Evolutionary conservation across 2,329 filamentous ascomycete genomes (phyloP).

Genomic region (Aspergillus jensenii): DNA sequence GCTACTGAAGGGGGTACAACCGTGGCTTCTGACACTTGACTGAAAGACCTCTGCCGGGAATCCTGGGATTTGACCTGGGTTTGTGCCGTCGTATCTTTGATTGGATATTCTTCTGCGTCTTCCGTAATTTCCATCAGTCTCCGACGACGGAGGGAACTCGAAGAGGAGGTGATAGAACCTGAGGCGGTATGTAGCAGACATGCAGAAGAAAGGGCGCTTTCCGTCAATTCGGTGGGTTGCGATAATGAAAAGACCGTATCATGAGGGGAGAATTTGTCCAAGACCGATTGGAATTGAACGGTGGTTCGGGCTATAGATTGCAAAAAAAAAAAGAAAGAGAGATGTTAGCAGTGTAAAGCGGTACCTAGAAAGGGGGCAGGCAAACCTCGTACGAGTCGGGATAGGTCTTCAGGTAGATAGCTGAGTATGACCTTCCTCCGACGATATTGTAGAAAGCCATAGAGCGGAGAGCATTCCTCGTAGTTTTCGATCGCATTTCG

Average conservation of each 20-base stretch:
- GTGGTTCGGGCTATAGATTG: constrained; percentile 69
- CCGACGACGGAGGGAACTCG: constrained; percentile 72
- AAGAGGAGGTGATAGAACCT: constrained; percentile 80
- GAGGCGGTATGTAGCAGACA: constrained; percentile 88
- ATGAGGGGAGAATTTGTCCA: constrained; percentile 74
- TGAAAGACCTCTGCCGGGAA: constrained; percentile 26
- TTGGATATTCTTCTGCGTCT: constrained; percentile 76
- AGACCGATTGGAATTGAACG: constrained; percentile 63
- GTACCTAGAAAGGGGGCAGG: constrained; percentile 7
- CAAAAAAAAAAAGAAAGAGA: background rate
- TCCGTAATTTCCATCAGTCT: constrained; percentile 92
- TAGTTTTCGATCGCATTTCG: constrained; percentile 75
- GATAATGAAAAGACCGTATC: constrained; percentile 80
- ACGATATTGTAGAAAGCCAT: constrained; percentile 86
- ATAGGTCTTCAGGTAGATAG: constrained; percentile 87
- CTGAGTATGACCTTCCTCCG: constrained; percentile 89
- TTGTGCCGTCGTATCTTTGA: constrained; percentile 47
- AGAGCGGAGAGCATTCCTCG: constrained; percentile 82
- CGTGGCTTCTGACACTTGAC: constrained; percentile 36
- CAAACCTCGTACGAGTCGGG: constrained; percentile 86
- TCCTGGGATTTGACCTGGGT: constrained; percentile 20
- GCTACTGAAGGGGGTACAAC: constrained; percentile 29
- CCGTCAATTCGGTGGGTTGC: constrained; percentile 74
- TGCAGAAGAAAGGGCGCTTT: constrained; percentile 81
- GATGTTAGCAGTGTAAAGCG: constrained; percentile 9